Evolutionary conservation across 371 early-diverging fungal species (phyloP), one percentile per base, ranked within the genome.

Genomic region (Thermomucor indicae-seudaticae): DNA sequence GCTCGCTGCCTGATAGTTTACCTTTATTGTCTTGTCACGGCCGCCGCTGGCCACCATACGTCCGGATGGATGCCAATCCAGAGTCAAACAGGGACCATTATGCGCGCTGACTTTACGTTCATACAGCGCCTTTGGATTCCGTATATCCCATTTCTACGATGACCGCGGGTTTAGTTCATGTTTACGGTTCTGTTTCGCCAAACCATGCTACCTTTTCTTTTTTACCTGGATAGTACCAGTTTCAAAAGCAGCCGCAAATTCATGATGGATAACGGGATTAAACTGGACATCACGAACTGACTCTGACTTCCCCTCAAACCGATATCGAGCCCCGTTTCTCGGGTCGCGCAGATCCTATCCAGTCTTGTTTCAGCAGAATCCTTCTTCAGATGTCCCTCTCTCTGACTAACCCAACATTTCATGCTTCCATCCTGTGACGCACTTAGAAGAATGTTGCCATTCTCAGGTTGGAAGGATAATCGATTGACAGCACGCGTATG

Each of bases 221-320:
- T 20, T 47, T 69, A 79, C 84, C 75, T 91, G 90, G 24, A 91
- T 74, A n/a, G 78, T 84, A 12, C 95, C 95, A 42, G 86, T 90
- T 46, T 94, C 95, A 61, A 91, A 92, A 0, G 86, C 92, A 16
- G 95, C 91, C 4, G 81, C 87, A 59, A 94, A 90, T 48, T 89
- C 86, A 47, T 65, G 62, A 23, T 64, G 48, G 22, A 64, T 63
- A 0, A 75, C 49, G 1, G 91, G 90, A 55, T 81, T 84, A 56
- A 92, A 92, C 49, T 89, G 90, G 1, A 90, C 88, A 61, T 94
- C 95, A 10, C 95, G 74, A 4, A 90, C 95, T 49, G 80, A 76
- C 44, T 92, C 93, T 22, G 88, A 81, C 46, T 87, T 90, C 28
- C 90, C 86, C 43, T 90, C 85, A 64, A 90, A 89, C 5, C 82